Evolutionary conservation across 2,329 filamentous ascomycete species (phyloP).

Genomic region (Phaeoacremonium minimum): DNA sequence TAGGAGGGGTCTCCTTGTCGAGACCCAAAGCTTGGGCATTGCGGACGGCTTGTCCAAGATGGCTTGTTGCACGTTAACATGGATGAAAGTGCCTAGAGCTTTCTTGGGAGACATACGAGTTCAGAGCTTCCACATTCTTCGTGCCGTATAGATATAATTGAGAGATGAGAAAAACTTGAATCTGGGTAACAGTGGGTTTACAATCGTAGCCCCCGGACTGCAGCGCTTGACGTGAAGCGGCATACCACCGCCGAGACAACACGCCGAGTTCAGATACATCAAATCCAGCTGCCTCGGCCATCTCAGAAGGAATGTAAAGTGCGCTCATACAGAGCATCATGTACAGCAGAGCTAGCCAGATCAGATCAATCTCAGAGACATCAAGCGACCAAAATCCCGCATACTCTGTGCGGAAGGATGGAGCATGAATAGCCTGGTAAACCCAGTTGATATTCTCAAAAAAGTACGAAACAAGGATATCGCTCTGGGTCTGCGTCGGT

Average conservation of each 20-base stretch:
- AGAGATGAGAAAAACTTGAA: constrained; percentile 21
- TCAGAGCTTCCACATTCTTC: constrained; percentile 22
- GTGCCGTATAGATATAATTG: constrained; percentile 25
- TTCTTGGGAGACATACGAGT: constrained; percentile 17
- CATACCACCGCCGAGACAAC: constrained; percentile 20
- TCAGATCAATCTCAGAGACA: constrained; percentile 19
- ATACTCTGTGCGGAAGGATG: constrained; percentile 16
- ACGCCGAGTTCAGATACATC: constrained; percentile 11
- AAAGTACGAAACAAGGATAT: constrained; percentile 20
- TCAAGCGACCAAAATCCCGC: constrained; percentile 17
- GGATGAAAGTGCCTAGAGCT: neutral
- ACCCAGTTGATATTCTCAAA: constrained; percentile 24
- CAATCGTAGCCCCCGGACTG: constrained; percentile 20
- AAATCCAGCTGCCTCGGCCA: constrained; percentile 15
- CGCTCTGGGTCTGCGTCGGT: constrained; percentile 14
- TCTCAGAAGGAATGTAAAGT: constrained; percentile 17
- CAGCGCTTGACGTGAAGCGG: constrained; percentile 20
- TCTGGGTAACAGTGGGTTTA: constrained; percentile 18
- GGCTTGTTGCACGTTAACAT: neutral
- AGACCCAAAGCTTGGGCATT: neutral
- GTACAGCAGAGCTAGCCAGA: constrained; percentile 23
- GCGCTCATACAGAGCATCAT: constrained; percentile 21
- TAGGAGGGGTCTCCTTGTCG: neutral
- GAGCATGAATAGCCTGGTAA: constrained; percentile 16
- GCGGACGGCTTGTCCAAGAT: neutral